phyloP scores from a whole-genome alignment of 2,329 filamentous ascomycete genomes.

The Fusarium pilosicola region DNA sequence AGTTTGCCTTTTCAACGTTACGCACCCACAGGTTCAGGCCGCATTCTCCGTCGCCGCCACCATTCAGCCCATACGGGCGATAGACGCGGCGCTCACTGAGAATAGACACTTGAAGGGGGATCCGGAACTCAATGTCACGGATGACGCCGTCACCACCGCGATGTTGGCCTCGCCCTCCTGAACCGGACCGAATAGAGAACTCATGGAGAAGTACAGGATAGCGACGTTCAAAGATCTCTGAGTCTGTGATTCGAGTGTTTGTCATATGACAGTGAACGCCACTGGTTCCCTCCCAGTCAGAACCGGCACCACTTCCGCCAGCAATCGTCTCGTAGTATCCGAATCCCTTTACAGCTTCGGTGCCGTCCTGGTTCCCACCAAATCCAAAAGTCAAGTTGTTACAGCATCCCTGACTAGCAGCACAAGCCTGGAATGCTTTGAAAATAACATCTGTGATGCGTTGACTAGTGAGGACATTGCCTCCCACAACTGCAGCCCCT shows the following conservation, averaged over 20 bases:
- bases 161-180: constrained; percentile 73
- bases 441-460: constrained; percentile 58
- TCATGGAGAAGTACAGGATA: constrained; percentile 79
- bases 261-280: constrained; percentile 69
- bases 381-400: constrained; percentile 89
- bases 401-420: constrained; percentile 81
- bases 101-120: constrained; percentile 80
- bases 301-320: constrained; percentile 75
- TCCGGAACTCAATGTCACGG: constrained; percentile 81
- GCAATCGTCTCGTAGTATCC: constrained; percentile 70
- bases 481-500: constrained; percentile 82
- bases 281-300: constrained; percentile 57
- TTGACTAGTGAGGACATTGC: constrained; percentile 71
- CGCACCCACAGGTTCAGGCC: constrained; percentile 91
- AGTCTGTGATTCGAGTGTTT: constrained; percentile 78
- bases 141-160: constrained; percentile 78
- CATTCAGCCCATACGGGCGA: constrained; percentile 76
- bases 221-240: constrained; percentile 56
- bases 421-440: constrained; percentile 82
- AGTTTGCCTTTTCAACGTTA: constrained; percentile 69
- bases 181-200: constrained; percentile 72
- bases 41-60: constrained; percentile 80
- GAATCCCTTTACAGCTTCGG: constrained; percentile 53
- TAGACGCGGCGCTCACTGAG: constrained; percentile 82
- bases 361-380: constrained; percentile 56